Base-by-base conservation (phyloP, 2,329 filamentous ascomycete genomes). In the Corinectria fuckeliana region DNA sequence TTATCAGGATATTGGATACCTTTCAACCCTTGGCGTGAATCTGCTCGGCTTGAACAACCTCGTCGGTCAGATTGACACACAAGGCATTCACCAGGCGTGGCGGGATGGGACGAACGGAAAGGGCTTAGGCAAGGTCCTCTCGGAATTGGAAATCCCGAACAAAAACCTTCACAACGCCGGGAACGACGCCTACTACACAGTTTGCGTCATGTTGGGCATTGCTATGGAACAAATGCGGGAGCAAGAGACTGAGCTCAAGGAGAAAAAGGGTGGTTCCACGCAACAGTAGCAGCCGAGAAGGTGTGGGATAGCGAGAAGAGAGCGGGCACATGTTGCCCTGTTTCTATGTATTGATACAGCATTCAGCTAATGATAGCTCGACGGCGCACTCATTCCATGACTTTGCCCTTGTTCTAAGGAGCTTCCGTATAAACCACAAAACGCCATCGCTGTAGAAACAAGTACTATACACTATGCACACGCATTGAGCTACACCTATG, bases 101-200 rank as follows among this genome's bases (percentile, higher is more conserved):
- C 82, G 81, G 28, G 80, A 82, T 13, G 81, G 84, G 20, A 68
- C 71, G 0, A 78, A 89, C 2, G 72, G 80, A 3, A 81, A 83
- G 13, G 84, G 83, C 1, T 82, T 98, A 2, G 78, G 77, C 0
- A 77, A 68, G 5, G 81, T 96, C 13, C 82, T 97, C 21, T 69
- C 75, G 5, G 82, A 89, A 5, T 79, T 97, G 25, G 84, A 83
- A 3, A 84, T 96, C 8, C 68, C 77, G 0, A 85, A 81, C 39
- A 85, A 80, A 74, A 81, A 90, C 66, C 80, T 94, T n/a, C 93
- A 97, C 75, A 96, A 96, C 70, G 93, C 89, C 0, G 88, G 93
- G 2, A 97, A 97, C 65, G 93, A 97, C 72, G 92, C 93, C 0
- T 84, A 88, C 1, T 95, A 90, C 72, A 94, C 92, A 0, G 76